phyloP scores from a whole-genome alignment of 2,329 filamentous ascomycete species.

The Aspergillus ochraceus region DNA sequence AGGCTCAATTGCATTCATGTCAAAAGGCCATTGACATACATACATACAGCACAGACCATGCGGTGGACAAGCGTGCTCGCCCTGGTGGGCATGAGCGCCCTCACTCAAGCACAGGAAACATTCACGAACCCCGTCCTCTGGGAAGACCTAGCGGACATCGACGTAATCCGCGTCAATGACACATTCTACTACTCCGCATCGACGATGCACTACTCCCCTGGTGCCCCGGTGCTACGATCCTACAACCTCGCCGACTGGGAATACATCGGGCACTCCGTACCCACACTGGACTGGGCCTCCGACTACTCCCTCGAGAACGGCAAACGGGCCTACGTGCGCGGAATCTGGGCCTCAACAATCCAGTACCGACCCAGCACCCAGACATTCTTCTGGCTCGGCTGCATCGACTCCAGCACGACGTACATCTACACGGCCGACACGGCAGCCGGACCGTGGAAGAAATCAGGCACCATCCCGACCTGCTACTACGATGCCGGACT shows the following conservation, averaged over 20 bases:
- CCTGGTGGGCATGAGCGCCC: too few species aligned
- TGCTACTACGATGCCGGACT: constrained; percentile 62
- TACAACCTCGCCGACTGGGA: constrained; percentile 58
- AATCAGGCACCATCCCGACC: constrained; percentile 35
- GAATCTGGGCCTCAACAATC: constrained; percentile 58
- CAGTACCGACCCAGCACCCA: constrained; percentile 52
- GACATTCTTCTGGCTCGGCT: constrained; percentile 60
- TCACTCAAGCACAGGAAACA: too few species aligned
- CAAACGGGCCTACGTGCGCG: constrained; percentile 51
- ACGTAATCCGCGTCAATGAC: constrained; percentile 53
- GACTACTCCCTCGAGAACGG: constrained; percentile 50
- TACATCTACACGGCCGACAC: constrained; percentile 54
- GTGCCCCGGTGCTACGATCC: constrained; percentile 57
- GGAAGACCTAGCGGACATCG: constrained; percentile 57
- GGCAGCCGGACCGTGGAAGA: constrained; percentile 47
- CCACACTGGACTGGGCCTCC: constrained; percentile 47
- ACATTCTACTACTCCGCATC: constrained; percentile 58
- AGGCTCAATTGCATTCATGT: too few species aligned
- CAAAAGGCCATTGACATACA: too few species aligned
- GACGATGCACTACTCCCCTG: constrained; percentile 58
- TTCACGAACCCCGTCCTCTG: constrained; percentile 56
- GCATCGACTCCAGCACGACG: constrained; percentile 52
- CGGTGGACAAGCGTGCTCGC: too few species aligned
- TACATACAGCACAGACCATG: too few species aligned
- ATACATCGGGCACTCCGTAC: constrained; percentile 47